Evolutionary conservation across 495 filamentous ascomycete genomes (phyloP), one percentile per base, ranked within the genome.

Genomic region (Penicillium crystallinum): DNA sequence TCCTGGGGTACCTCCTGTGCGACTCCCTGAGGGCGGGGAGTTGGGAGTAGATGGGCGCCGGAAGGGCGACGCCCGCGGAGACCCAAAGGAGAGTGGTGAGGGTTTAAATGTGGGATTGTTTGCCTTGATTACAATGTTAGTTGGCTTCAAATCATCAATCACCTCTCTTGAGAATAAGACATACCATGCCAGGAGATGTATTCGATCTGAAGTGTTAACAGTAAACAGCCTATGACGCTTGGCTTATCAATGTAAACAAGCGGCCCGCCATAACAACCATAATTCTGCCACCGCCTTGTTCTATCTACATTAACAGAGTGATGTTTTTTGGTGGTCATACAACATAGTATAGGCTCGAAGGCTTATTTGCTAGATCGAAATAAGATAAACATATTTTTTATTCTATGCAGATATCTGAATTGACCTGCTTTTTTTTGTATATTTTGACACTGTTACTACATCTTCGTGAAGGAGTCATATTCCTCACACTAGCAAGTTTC

Each of bases 11-110:
- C 48, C 57, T 8, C 57, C 63, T 10, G 66, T 66, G 15, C 61
- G 66, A 58, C 8, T 41, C 18, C 63, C 61, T 36, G 68, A 64
- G 33, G 77, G 66, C 58, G 77, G 66, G 58, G 76, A 75, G 58
- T 68, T 70, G 42, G 71, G 70, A 1, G 73, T 75, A 4, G 73
- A 76, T 3, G 84, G 83, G 44, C 86, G 78, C 10, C 85, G 82
- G 62, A 91, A 91, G n/a, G 87, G 87, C 6, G 87, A 89, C 46
- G 80, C 79, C 66, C 87, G 77, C 35, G 81, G 81, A 19, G 83
- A 83, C 57, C 80, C 81, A 68, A 83, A 86, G 37, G 82, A 86
- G 44, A 88, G 69, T 14, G 84, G 82, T 10, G 86, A 88, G 15
- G 86, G 85, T 62, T 88, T 88, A 72, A 87, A 89, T 40, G 79